phyloP scores from a whole-genome alignment of 2,329 filamentous ascomycete genomes.

The Pseudomassariella vexata region DNA sequence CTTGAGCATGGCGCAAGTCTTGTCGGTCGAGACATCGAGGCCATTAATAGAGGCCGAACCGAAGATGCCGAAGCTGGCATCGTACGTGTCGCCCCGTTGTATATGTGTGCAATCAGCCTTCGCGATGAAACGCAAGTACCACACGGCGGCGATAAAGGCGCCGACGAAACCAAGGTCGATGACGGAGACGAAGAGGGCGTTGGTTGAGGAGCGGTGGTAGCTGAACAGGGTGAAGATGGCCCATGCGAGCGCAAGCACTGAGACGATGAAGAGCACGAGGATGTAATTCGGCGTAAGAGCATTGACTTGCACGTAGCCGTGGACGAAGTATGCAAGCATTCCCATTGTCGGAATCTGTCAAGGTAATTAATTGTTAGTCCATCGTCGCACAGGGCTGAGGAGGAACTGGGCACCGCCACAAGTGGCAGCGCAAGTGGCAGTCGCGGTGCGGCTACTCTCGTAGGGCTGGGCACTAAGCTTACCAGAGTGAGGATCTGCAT shows the following conservation, averaged over 20 bases:
- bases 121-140: slow-evolving; percentile 52
- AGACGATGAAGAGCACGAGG: slow-evolving; percentile 63
- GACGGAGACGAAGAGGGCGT: slow-evolving; percentile 55
- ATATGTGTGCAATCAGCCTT: slow-evolving; percentile 64
- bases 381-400: not conserved
- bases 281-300: slow-evolving; percentile 55
- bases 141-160: slow-evolving; percentile 58
- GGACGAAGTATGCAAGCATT: slow-evolving; percentile 62
- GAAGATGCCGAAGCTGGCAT: slow-evolving; percentile 56
- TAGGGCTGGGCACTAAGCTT: slow-evolving; percentile 26
- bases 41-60: slow-evolving; percentile 46
- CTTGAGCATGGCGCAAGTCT: slow-evolving; percentile 89
- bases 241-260: slow-evolving; percentile 58
- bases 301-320: slow-evolving; percentile 52
- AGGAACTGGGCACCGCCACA: too few species aligned
- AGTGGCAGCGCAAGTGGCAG: too few species aligned
- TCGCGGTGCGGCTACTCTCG: not conserved
- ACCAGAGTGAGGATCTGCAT: slow-evolving; percentile 59
- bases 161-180: slow-evolving; percentile 58
- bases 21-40: slow-evolving; percentile 54
- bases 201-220: slow-evolving; percentile 57
- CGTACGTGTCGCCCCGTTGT: slow-evolving; percentile 40
- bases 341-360: slow-evolving; percentile 58
- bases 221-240: slow-evolving; percentile 59
- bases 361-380: not conserved